A percentile compares a stretch with the other conserved stretches of the same genome.
Evolutionary conservation across 371 early-diverging fungal species (phyloP).

Genomic region (Rhizopus microsporus): DNA sequence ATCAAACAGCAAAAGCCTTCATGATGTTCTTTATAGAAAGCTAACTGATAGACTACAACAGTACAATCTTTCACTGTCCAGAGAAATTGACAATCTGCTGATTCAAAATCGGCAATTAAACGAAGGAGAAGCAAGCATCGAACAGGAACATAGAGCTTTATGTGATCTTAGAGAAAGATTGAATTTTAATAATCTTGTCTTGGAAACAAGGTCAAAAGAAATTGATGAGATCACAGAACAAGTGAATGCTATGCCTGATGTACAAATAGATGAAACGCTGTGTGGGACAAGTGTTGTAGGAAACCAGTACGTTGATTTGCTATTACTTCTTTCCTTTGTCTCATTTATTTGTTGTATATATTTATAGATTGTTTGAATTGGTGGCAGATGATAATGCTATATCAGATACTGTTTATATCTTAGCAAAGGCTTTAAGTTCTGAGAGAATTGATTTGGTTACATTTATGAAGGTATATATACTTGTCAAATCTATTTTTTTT

Average conservation of each 20-base stretch:
- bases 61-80: slow-evolving; percentile 47
- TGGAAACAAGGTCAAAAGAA: slow-evolving; percentile 57
- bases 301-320: slow-evolving; percentile 66
- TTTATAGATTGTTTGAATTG: slow-evolving; percentile 72
- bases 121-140: slow-evolving; percentile 66
- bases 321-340: not conserved
- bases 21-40: slow-evolving; percentile 44
- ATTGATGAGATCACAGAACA: slow-evolving; percentile 53
- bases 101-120: slow-evolving; percentile 60
- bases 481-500: not conserved
- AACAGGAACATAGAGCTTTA: slow-evolving; percentile 56
- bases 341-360: not conserved
- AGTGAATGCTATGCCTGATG: slow-evolving; percentile 62
- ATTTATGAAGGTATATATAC: slow-evolving; percentile 75
- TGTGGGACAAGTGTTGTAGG: slow-evolving; percentile 70
- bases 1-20: slow-evolving; percentile 12
- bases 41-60: slow-evolving; percentile 43
- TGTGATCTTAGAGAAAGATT: slow-evolving; percentile 56
- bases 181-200: slow-evolving; percentile 59
- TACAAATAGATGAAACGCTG: slow-evolving; percentile 67
- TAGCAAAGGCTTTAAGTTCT: slow-evolving; percentile 77
- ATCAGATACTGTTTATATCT: slow-evolving; percentile 86
- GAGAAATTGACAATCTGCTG: slow-evolving; percentile 60
- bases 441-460: slow-evolving; percentile 66
- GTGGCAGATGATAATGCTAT: slow-evolving; percentile 90